Evolutionary conservation across 345 rosid species (phyloP), one percentile per base, ranked within the genome.

Genomic region (Balakata baccata): DNA sequence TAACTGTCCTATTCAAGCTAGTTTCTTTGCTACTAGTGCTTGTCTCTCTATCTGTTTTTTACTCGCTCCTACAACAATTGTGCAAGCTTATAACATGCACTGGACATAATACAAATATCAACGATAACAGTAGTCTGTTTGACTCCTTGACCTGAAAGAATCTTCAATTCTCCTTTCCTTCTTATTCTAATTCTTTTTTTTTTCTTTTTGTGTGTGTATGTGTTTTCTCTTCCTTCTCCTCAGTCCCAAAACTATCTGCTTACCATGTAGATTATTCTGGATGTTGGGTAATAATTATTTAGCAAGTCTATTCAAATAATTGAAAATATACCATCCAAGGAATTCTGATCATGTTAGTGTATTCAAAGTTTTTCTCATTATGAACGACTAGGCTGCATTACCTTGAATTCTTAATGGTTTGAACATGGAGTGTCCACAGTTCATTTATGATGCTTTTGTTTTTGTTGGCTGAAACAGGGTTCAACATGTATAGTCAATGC

Each of bases 401-500:
- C 29, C 3, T 11, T n/a, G 13, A 1, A 13, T 60, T 4, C 10
- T 37, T 51, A 20, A n/a, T 74, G 18, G 50, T 64, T 34, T 59
- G 38, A 63, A 56, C 45, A 53, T 4, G 8, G 46, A 4, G 46
- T 43, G n/a, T 69, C 34, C 60, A 69, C 41, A 34, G 29, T 69
- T 77, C 58, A 65, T 45, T 74, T n/a, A 41, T 34, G 25, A 43
- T 39, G 37, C 58, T 68, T 0, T 75, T 7, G 47, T 83, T 80
- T 81, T 75, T 73, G 41, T 74, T 75, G 43, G 64, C 64, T 78
- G 74, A 66, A 56, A 68, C 85, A 94, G 98, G 92, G 91, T 17
- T 88, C 98, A 18, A 83, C 89, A 68, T 94, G 98, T 83, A 82
- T 94, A 78, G 93, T 94, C 41, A 94, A 94, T 84, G 97, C 98